Evolutionary conservation across 2,329 filamentous ascomycete species (phyloP).

Genomic region (Alternaria triticina): DNA sequence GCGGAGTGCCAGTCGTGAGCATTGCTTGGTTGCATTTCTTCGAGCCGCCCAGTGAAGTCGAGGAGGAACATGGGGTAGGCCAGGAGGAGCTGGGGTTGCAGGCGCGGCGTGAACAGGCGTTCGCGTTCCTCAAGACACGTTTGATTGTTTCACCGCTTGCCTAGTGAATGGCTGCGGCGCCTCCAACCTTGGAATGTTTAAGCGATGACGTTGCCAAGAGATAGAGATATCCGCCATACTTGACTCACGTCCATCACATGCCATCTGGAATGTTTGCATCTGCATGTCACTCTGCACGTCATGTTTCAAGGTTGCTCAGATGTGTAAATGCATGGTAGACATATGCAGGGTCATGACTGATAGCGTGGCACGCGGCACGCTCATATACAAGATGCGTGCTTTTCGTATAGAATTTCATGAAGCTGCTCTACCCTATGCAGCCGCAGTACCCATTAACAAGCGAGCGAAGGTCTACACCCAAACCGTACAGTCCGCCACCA

Average conservation of each 20-base stretch:
- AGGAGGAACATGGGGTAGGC: slow-evolving; percentile 19
- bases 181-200: neutral
- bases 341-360: neutral
- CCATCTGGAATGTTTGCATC: neutral
- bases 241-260: neutral
- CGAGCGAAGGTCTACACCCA: slow-evolving; percentile 31
- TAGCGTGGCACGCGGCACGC: slow-evolving; percentile 33
- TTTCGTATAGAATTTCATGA: slow-evolving; percentile 25
- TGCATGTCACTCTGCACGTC: neutral
- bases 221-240: neutral
- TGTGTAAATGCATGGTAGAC: neutral
- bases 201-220: slow-evolving; percentile 16
- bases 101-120: slow-evolving; percentile 27
- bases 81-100: slow-evolving; percentile 10
- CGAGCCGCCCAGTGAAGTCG: slow-evolving; percentile 17
- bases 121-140: slow-evolving; percentile 28
- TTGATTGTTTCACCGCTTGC: slow-evolving; percentile 25
- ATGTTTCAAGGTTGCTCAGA: neutral
- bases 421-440: slow-evolving; percentile 19
- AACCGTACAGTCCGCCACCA: slow-evolving; percentile 12
- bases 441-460: slow-evolving; percentile 26
- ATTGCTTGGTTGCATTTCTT: slow-evolving; percentile 49
- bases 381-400: slow-evolving; percentile 35
- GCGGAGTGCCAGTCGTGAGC: slow-evolving; percentile 47
- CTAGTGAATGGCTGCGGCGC: slow-evolving; percentile 7